Conservation (phyloP, 768 basidiomycete species). For the Mycena kentingensis region DNA sequence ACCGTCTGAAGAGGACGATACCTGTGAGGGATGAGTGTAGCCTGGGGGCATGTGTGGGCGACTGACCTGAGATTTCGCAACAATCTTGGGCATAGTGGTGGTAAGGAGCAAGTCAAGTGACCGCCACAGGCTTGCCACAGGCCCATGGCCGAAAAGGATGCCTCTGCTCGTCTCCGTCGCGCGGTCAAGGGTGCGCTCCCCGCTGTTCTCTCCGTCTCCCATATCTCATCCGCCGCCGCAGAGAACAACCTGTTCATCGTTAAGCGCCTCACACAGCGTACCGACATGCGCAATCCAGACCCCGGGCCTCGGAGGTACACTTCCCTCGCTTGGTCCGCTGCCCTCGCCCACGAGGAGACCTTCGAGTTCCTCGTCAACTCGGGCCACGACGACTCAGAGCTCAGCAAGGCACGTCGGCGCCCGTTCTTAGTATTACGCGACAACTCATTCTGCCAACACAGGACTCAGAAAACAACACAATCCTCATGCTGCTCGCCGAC, state of each 20-base stretch:
- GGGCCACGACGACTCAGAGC: slow-evolving; percentile 92
- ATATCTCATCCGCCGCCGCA: slow-evolving; percentile 36
- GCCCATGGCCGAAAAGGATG: slow-evolving; percentile 82
- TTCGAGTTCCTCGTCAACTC: slow-evolving; percentile 86
- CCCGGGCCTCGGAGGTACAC: slow-evolving; percentile 74
- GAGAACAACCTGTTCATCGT: slow-evolving; percentile 96
- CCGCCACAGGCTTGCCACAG: slow-evolving; percentile 25
- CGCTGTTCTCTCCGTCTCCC: background rate
- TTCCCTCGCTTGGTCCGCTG: slow-evolving; percentile 89
- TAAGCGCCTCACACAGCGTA: slow-evolving; percentile 80
- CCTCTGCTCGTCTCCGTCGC: slow-evolving; percentile 69
- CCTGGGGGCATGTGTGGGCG: background rate
- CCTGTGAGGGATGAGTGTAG: slow-evolving; percentile 39
- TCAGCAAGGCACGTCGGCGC: slow-evolving; percentile 69
- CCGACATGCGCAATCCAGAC: slow-evolving; percentile 92
- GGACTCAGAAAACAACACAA: slow-evolving; percentile 93
- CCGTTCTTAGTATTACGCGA: slow-evolving; percentile 1
- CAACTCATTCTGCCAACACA: slow-evolving; percentile 35
- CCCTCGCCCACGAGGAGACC: slow-evolving; percentile 86
- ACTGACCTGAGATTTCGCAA: slow-evolving; percentile 62
- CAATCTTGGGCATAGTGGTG: slow-evolving; percentile 81
- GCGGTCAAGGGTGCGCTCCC: slow-evolving; percentile 69
- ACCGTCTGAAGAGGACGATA: slow-evolving; percentile 90
- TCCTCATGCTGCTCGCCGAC: slow-evolving; percentile 91
- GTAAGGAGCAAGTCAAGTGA: slow-evolving; percentile 7